Evolutionary conservation across 257 asterid species (phyloP), one percentile per base, ranked within the genome.

Genomic region (Lycium ferocissimum): DNA sequence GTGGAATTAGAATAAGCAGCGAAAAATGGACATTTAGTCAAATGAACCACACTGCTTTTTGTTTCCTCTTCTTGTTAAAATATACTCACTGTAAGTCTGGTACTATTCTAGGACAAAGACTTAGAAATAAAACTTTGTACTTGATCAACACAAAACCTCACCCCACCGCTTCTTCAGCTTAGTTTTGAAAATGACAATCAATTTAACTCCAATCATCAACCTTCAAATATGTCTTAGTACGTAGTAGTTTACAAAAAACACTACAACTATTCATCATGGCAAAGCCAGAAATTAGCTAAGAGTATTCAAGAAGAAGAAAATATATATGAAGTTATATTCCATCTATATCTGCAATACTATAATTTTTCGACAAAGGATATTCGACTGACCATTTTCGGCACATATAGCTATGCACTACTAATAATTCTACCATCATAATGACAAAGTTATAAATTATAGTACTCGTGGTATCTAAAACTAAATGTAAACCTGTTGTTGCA

Each of bases 401-500:
- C 15, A 56, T n/a, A n/a, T 14, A 56, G 62, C 51, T 12, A 54
- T 0, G 18, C 59, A 54, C 12, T 54, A 54, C 18, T 13, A 13
- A 54, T 56, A 56, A 56, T 56, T 56, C 20, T 56, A 15, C 59
- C 59, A 54, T 53, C 15, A 53, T 2, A 54, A 40, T 40, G 45
- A 12, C 59, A 13, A 4, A 54, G 18, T 2, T 9, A 49, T 26
- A 26, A 26, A 26, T 26, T 26, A 26, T 26, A 49, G 56, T 12
- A 13, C 33, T 26, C 33, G 33, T 26, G 33, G 33, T 15, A 43
- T n/a, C 12, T 22, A 15, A 38, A 7, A 8, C 10, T 37, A 26
- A 26, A 43, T 56, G 13, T 7, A 49, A 81, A 95, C 99, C 97
- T 92, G 98, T 26, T 92, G 98, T 85, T 93, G 99, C 91, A 95